These are phyloP conservation scores for Endothia cerciana DNA, from an alignment of 2,329 filamentous ascomycete species.

Conservation along the genomic window DNA sequence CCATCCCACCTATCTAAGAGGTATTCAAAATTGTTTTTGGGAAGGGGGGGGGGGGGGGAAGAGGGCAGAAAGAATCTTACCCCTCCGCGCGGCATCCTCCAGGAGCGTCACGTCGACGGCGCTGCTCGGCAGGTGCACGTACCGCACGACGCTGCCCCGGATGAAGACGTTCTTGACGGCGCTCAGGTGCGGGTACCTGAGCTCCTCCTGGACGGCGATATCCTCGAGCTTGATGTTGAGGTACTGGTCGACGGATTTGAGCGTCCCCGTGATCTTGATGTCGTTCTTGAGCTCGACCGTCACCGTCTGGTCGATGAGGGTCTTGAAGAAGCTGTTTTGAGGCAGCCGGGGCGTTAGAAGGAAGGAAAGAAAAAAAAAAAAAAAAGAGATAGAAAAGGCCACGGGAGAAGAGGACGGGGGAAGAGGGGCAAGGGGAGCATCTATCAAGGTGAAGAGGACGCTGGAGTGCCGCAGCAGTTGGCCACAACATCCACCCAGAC, in stretches of 20 bases:
- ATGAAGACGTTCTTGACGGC: slow-evolving; percentile 97
- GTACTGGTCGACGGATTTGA: slow-evolving; percentile 98
- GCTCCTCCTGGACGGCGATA: slow-evolving; percentile 87
- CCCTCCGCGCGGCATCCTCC: slow-evolving; percentile 89
- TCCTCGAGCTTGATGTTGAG: slow-evolving; percentile 99
- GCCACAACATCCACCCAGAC: no score
- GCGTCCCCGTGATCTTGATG: slow-evolving; percentile 90
- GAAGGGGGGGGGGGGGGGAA: slow-evolving; percentile 11
- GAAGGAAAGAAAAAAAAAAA: background rate
- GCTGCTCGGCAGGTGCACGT: slow-evolving; percentile 82
- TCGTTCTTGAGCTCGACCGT: slow-evolving; percentile 99
- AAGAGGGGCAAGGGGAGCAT: no score
- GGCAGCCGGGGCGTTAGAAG: no score
- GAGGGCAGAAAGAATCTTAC: slow-evolving; percentile 48
- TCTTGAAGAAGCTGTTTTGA: slow-evolving; percentile 94
- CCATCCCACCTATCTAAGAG: no score
- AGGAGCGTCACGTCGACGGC: slow-evolving; percentile 85
- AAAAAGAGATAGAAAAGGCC: background rate
- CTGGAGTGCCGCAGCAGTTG: no score
- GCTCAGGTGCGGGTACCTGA: slow-evolving; percentile 90
- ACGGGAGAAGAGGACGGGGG: background rate
- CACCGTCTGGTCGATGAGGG: slow-evolving; percentile 94
- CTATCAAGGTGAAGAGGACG: no score
- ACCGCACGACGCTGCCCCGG: slow-evolving; percentile 87
- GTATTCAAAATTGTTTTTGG: no score